Evolutionary conservation across 352 stramenopile species (phyloP), one percentile per base, ranked within the genome.

Genomic region (Pythium brachiatum): DNA sequence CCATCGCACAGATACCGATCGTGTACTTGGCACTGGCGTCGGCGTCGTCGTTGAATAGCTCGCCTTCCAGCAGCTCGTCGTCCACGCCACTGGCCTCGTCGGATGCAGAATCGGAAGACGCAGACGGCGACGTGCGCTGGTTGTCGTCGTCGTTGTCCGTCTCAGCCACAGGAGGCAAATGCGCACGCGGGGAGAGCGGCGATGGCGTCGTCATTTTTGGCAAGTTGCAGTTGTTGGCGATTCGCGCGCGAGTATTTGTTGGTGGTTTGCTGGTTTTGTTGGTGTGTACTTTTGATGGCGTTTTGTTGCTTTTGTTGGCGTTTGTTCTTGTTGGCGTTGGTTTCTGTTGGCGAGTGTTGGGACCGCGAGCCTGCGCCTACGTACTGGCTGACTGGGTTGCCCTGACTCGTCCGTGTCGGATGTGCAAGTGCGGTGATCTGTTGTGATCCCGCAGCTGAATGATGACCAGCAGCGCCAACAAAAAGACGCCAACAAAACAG

Each of bases 1-100:
- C 96, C 95, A 99, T 99, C 41, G 97, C 97, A 72, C 97, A 99
- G 43, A 99, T 95, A 34, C 97, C 97, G 23, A 99, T 70, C 25
- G 76, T 90, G 73, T 79, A 93, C 29, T 53, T 60, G 52, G 64
- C 64, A 5, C 44, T 23, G 9, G 4, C 34, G 26, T 53, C 48
- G 38, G 7, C 26, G 13, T 52, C 48, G 25, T 53, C 48, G 3
- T n/a, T n/a, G n/a, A n/a, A n/a, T n/a, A 23, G 6, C 7, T 54
- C 39, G 8, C 59, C 39, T 15, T 46, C 39, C 7, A 61, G 55
- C 5, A 21, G 6, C 25, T 66, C 59, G 13, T 60, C 38, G 7
- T 38, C 44, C n/a, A 39, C 53, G 25, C n/a, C 34, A 5, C 18
- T 29, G 13, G 34, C 48, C 21, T 43, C 51, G 27, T 38, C 54